Percentiles rank a stretch among this genome's conserved stretches.
These are phyloP conservation scores for Hortiboletus campestris DNA, from an alignment of 768 basidiomycete genomes.

Conservation along the genomic window DNA sequence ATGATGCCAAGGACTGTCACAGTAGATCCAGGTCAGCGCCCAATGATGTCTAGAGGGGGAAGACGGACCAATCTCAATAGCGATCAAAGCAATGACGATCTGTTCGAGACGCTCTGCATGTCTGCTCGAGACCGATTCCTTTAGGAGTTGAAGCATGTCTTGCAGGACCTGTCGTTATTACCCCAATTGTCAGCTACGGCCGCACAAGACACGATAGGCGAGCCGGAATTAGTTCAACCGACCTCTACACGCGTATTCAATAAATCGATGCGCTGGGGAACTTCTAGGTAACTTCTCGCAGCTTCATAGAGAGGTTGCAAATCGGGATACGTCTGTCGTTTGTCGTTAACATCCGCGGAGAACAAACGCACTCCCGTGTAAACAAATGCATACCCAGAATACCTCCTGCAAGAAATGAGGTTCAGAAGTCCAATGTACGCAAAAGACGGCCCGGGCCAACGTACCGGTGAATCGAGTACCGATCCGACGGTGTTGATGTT, in stretches of 20 bases:
- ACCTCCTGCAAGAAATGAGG: slow-evolving; percentile 59
- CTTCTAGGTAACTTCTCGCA: slow-evolving; percentile 90
- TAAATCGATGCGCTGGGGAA: slow-evolving; percentile 89
- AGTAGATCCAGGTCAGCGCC: slow-evolving; percentile 1
- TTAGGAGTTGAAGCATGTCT: slow-evolving; percentile 94
- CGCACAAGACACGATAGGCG: neutral
- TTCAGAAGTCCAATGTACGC: slow-evolving; percentile 1
- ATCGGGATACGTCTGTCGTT: slow-evolving; percentile 81
- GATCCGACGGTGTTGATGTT: slow-evolving; percentile 96
- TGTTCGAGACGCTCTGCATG: slow-evolving; percentile 91
- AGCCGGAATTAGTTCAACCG: slow-evolving; percentile 23
- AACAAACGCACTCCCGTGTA: neutral
- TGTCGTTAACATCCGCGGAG: slow-evolving; percentile 20
- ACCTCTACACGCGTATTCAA: slow-evolving; percentile 94
- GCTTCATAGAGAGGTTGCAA: slow-evolving; percentile 94
- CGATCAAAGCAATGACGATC: slow-evolving; percentile 90
- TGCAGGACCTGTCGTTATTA: slow-evolving; percentile 68
- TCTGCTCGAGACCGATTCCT: slow-evolving; percentile 89
- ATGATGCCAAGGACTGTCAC: slow-evolving; percentile 78
- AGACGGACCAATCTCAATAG: slow-evolving; percentile 73
- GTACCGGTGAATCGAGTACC: slow-evolving; percentile 91
- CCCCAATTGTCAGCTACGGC: neutral
- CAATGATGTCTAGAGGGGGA: neutral
- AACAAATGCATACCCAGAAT: slow-evolving; percentile 73
- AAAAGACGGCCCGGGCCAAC: slow-evolving; percentile 28